These are phyloP conservation scores for Nymphaea thermarum DNA, from an alignment of 164 flowering plant genomes.

Conservation along the genomic window DNA sequence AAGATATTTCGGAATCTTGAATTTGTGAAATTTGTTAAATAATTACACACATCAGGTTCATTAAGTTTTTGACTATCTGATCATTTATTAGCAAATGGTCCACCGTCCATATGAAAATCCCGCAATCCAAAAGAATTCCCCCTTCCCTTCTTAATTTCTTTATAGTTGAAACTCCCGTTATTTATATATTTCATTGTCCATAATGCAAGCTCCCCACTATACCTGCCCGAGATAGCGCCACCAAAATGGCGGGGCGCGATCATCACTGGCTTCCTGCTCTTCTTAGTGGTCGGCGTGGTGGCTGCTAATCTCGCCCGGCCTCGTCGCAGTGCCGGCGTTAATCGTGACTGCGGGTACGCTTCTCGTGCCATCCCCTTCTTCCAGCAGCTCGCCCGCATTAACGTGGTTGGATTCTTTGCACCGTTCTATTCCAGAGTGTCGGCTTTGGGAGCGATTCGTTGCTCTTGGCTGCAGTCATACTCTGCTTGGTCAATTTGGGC, in stretches of 20 bases:
- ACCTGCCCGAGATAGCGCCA: slow-evolving; percentile 70
- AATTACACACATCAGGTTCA: too few species aligned
- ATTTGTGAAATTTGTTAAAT: too few species aligned
- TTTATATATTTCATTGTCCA: not conserved
- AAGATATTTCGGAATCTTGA: too few species aligned
- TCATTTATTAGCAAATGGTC: too few species aligned
- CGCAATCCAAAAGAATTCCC: too few species aligned
- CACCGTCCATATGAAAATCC: too few species aligned
- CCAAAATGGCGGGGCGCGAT: slow-evolving; percentile 34
- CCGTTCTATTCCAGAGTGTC: slow-evolving; percentile 51
- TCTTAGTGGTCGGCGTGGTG: slow-evolving; percentile 31
- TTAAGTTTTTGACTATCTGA: too few species aligned
- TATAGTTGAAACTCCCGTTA: too few species aligned
- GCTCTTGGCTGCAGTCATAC: slow-evolving; percentile 36
- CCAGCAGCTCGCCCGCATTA: not conserved
- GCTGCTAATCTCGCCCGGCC: slow-evolving; percentile 34
- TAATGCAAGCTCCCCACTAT: slow-evolving; percentile 48
- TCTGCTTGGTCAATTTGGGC: slow-evolving; percentile 37
- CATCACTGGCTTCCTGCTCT: slow-evolving; percentile 47
- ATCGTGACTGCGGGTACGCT: slow-evolving; percentile 42
- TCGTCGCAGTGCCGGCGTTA: slow-evolving; percentile 46
- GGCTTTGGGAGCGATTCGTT: slow-evolving; percentile 57
- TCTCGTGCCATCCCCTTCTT: slow-evolving; percentile 15
- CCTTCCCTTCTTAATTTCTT: too few species aligned
- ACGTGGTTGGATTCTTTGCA: slow-evolving; percentile 58